These are phyloP conservation scores for Ascodesmis nigricans DNA, from an alignment of 495 filamentous ascomycete species.

Conservation along the genomic window DNA sequence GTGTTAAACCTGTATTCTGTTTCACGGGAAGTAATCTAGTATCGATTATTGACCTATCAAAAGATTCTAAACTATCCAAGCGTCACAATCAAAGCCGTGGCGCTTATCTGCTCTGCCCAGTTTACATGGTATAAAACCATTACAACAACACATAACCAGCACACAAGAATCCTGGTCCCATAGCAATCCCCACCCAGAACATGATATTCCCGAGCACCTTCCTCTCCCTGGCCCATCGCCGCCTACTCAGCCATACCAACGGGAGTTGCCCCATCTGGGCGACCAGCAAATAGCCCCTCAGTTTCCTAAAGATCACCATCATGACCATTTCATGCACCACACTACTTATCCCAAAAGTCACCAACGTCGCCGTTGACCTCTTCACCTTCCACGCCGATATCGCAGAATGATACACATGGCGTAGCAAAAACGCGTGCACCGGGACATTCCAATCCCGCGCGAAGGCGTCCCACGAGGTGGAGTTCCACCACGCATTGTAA, in stretches of 20 bases:
- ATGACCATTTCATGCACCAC: constrained; percentile 52
- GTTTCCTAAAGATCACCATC: constrained; percentile 55
- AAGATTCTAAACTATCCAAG: no score
- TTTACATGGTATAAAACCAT: no score
- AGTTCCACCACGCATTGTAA: constrained; percentile 46
- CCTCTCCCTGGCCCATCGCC: constrained; percentile 35
- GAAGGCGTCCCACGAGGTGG: constrained; percentile 25
- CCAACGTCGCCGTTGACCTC: constrained; percentile 44
- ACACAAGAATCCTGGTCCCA: constrained; percentile 6
- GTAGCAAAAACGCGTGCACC: constrained; percentile 48
- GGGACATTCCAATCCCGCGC: constrained; percentile 55
- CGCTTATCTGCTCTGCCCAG: no score
- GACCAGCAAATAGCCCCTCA: constrained; percentile 46
- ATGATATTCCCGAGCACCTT: constrained; percentile 44
- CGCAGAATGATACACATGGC: constrained; percentile 53
- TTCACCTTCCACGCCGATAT: constrained; percentile 48
- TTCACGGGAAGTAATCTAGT: no score
- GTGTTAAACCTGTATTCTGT: no score
- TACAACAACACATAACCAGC: constrained; percentile 7
- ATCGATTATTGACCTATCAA: no score
- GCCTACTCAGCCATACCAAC: constrained; percentile 39
- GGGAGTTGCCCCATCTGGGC: constrained; percentile 52
- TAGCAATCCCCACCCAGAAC: constrained; percentile 42
- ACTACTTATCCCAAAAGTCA: constrained; percentile 49
- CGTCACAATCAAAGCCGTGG: no score